phyloP scores from a whole-genome alignment of 2,329 filamentous ascomycete genomes.

The Neopestalotiopsis sp. region DNA sequence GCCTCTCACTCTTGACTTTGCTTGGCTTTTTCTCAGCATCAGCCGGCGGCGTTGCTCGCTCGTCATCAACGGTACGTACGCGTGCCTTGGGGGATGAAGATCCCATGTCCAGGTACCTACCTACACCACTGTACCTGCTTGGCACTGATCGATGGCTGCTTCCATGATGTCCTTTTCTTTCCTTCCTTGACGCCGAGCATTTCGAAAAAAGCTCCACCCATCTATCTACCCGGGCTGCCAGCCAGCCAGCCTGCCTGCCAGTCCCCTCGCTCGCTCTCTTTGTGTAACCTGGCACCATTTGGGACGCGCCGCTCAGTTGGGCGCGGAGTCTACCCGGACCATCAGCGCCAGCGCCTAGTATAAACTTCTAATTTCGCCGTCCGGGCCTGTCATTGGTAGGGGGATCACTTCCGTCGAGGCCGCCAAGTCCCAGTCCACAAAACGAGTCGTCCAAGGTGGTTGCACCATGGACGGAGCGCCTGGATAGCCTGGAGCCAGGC shows the following conservation, averaged over 20 bases:
- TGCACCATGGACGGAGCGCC: slow-evolving; percentile 7
- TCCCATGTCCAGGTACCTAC: no score
- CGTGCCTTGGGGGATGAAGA: no score
- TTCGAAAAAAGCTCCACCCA: no score
- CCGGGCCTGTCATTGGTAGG: neutral
- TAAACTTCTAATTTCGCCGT: slow-evolving; percentile 13
- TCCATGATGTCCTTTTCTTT: neutral
- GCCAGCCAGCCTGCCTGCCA: neutral
- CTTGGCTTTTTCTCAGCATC: neutral
- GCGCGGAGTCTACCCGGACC: slow-evolving; percentile 11
- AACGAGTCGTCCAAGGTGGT: slow-evolving; percentile 3
- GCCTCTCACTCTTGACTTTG: neutral
- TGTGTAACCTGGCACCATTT: neutral
- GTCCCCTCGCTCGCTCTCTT: neutral
- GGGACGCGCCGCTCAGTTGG: slow-evolving; percentile 7
- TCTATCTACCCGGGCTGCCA: no score
- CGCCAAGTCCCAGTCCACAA: slow-evolving; percentile 3
- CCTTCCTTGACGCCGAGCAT: neutral
- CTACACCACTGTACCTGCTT: neutral
- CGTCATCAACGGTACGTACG: neutral
- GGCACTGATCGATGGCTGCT: neutral
- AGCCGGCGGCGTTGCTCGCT: neutral
- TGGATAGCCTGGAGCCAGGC: neutral
- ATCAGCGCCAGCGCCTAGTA: neutral
- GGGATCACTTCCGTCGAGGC: slow-evolving; percentile 10